Conservation (phyloP, 2,329 filamentous ascomycete species). For the Ambrosiella beaveri region DNA sequence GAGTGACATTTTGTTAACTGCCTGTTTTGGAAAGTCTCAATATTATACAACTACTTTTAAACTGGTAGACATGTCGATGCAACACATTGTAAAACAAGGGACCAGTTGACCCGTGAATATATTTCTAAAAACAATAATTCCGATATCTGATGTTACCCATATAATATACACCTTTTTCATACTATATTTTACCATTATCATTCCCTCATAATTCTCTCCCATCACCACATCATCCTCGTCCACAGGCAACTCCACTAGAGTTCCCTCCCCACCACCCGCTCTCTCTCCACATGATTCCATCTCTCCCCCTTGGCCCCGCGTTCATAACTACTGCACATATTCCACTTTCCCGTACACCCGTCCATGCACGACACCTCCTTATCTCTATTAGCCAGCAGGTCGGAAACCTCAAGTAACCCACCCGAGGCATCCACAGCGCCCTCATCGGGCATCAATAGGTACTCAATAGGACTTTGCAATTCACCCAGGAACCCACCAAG, state of each 20-base stretch:
- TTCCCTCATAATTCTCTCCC: not conserved
- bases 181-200: not conserved
- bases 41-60: too few relatives aligned
- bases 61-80: too few relatives aligned
- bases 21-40: too few relatives aligned
- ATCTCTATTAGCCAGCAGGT: slow-evolving; percentile 30
- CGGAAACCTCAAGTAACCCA: slow-evolving; percentile 34
- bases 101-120: too few relatives aligned
- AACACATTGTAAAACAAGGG: too few relatives aligned
- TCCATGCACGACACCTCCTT: slow-evolving; percentile 25
- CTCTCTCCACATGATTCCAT: slow-evolving; percentile 35
- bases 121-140: too few relatives aligned
- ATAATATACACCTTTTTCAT: too few relatives aligned
- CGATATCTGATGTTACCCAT: too few relatives aligned
- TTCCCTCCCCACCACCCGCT: slow-evolving; percentile 23
- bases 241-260: slow-evolving; percentile 7
- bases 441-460: slow-evolving; percentile 39
- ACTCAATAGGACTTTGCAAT: slow-evolving; percentile 39
- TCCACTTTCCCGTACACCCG: slow-evolving; percentile 32
- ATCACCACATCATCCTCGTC: not conserved
- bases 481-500: slow-evolving; percentile 46
- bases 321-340: slow-evolving; percentile 21
- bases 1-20: too few relatives aligned
- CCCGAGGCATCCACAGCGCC: slow-evolving; percentile 39
- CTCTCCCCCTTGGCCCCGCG: slow-evolving; percentile 23